These are phyloP conservation scores for Penicillium capsulatum DNA, from an alignment of 2,329 filamentous ascomycete species.

Conservation along the genomic window DNA sequence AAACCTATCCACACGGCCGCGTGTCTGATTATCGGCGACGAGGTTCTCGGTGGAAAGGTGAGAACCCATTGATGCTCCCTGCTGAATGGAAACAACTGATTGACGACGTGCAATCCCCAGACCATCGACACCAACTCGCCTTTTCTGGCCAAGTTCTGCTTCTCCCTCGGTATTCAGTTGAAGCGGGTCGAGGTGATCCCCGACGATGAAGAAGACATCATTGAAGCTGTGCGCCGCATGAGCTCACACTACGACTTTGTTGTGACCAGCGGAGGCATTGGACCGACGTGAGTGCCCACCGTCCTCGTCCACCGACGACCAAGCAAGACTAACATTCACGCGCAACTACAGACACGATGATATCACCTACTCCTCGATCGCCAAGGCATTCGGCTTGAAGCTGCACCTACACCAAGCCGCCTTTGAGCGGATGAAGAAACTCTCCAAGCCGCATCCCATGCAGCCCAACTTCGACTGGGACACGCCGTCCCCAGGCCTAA, in stretches of 20 bases:
- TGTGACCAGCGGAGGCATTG: constrained; percentile 91
- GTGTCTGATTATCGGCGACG: constrained; percentile 94
- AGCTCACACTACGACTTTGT: constrained; percentile 88
- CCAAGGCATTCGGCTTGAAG: constrained; percentile 75
- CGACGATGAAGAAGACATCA: constrained; percentile 85
- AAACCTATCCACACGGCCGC: constrained; percentile 81
- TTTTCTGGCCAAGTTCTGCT: constrained; percentile 64
- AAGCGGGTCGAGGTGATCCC: constrained; percentile 90
- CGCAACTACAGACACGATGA: constrained; percentile 76
- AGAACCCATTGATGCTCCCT: constrained; percentile 18
- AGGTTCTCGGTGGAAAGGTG: constrained; percentile 92
- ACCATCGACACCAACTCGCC: constrained; percentile 64
- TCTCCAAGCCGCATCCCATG: constrained; percentile 68
- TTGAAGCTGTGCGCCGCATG: constrained; percentile 83
- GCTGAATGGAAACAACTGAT: no score
- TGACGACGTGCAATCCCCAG: constrained; percentile 34
- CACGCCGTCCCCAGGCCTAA: constrained; percentile 69
- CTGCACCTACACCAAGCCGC: constrained; percentile 73
- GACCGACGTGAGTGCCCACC: constrained; percentile 68
- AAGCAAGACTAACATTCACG: constrained; percentile 5
- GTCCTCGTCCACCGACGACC: neutral
- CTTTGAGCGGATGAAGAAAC: constrained; percentile 74
- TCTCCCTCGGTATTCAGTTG: constrained; percentile 62
- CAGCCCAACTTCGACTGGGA: constrained; percentile 82
- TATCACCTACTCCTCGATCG: constrained; percentile 93